Percentiles rank a stretch among this genome's conserved stretches.
Conservation (phyloP, 495 filamentous ascomycete species). For the Xylaria palmicola region DNA sequence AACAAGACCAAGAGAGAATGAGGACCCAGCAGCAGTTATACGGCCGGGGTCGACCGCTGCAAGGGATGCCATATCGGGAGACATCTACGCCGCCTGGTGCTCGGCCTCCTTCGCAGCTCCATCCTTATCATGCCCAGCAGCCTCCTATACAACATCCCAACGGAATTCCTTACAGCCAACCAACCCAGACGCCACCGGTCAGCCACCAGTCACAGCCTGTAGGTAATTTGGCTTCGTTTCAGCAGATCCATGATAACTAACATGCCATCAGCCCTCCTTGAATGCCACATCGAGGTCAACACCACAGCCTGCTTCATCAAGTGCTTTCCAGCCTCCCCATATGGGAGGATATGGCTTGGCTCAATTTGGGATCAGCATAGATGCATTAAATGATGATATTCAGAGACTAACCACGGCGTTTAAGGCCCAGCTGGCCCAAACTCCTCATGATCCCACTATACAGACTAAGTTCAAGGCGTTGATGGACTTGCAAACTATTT, state of each 20-base stretch:
- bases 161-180: slow-evolving; percentile 21
- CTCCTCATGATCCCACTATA: slow-evolving; percentile 67
- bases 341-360: slow-evolving; percentile 37
- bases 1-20: slow-evolving; percentile 66
- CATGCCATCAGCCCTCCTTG: slow-evolving; percentile 22
- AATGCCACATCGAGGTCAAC: slow-evolving; percentile 28
- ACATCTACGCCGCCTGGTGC: slow-evolving; percentile 67
- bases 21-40: slow-evolving; percentile 64
- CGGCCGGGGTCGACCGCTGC: slow-evolving; percentile 54
- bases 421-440: slow-evolving; percentile 68
- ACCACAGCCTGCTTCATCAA: slow-evolving; percentile 34
- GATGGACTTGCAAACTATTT: slow-evolving; percentile 77
- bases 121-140: slow-evolving; percentile 20
- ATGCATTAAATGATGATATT: slow-evolving; percentile 78
- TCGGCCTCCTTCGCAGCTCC: slow-evolving; percentile 28
- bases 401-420: slow-evolving; percentile 68
- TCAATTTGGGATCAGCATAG: slow-evolving; percentile 56
- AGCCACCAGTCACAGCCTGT: slow-evolving; percentile 22
- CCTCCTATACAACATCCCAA: slow-evolving; percentile 19
- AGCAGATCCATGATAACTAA: slow-evolving; percentile 15
- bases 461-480: slow-evolving; percentile 81
- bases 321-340: slow-evolving; percentile 33
- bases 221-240: slow-evolving; percentile 10
- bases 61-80: slow-evolving; percentile 57
- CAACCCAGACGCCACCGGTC: slow-evolving; percentile 13